A percentile compares a stretch with the other conserved stretches of the same genome.
Conservation (phyloP, 176 grass and related monocot genomes). For the Oryza brachyantha region DNA sequence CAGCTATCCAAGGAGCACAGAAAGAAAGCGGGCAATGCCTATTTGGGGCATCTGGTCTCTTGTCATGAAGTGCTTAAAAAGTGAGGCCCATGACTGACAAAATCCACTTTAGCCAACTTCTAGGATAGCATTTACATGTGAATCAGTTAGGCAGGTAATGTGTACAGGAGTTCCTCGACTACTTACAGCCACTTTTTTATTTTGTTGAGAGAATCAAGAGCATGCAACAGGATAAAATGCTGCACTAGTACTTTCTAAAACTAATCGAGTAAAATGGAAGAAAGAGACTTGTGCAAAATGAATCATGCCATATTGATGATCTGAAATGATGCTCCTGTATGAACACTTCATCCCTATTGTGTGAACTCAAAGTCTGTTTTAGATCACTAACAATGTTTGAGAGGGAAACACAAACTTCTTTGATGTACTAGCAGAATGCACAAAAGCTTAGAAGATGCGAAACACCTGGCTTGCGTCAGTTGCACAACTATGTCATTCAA, state of each 20-base stretch:
- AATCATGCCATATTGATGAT: slow-evolving; percentile 47
- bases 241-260: background rate
- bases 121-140: background rate
- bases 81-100: background rate
- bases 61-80: background rate
- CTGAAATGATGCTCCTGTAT: background rate
- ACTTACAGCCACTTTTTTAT: background rate
- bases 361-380: slow-evolving; percentile 32
- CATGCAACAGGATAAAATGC: background rate
- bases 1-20: background rate
- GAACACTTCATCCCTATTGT: slow-evolving; percentile 32
- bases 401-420: slow-evolving; percentile 26
- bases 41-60: background rate
- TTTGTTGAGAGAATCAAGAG: slow-evolving; percentile 3
- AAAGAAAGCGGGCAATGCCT: slow-evolving; percentile 1
- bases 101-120: background rate
- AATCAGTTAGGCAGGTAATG: background rate
- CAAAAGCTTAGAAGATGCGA: background rate
- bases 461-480: background rate
- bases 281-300: background rate
- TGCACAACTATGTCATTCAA: background rate
- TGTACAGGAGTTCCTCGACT: background rate
- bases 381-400: slow-evolving; percentile 28
- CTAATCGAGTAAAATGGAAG: background rate
- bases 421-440: background rate